These are phyloP conservation scores for Graphium sp. DNA, from an alignment of 2,329 filamentous ascomycete genomes.

Conservation along the genomic window DNA sequence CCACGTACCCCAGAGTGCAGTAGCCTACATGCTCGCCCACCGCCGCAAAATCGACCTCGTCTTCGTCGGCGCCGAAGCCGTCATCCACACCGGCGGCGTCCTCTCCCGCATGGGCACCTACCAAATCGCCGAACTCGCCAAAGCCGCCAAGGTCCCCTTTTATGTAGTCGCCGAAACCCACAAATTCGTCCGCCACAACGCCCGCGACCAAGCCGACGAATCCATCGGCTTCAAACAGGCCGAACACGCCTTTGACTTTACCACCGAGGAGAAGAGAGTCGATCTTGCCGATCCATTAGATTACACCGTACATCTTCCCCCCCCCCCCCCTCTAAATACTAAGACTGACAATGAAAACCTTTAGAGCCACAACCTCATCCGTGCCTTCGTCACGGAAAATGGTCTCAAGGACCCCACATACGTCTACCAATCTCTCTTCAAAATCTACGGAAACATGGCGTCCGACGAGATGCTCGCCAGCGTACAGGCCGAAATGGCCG, in stretches of 20 bases:
- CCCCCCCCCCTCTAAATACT: background rate
- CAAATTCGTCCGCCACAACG: slow-evolving; percentile 71
- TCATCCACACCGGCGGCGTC: slow-evolving; percentile 86
- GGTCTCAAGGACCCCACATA: slow-evolving; percentile 55
- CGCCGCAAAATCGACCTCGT: slow-evolving; percentile 45
- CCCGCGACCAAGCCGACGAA: slow-evolving; percentile 50
- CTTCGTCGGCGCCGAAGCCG: slow-evolving; percentile 61
- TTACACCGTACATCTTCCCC: slow-evolving; percentile 40
- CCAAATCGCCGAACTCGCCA: slow-evolving; percentile 71
- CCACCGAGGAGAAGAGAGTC: slow-evolving; percentile 28
- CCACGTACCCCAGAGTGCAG: slow-evolving; percentile 34
- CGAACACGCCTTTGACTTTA: slow-evolving; percentile 66
- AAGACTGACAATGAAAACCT: too few relatives aligned
- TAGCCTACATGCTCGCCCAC: slow-evolving; percentile 58
- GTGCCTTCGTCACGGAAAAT: slow-evolving; percentile 59
- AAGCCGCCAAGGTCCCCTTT: slow-evolving; percentile 52
- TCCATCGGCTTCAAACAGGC: slow-evolving; percentile 67
- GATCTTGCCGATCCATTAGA: slow-evolving; percentile 44
- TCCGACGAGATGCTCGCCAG: slow-evolving; percentile 7
- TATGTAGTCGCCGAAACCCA: slow-evolving; percentile 92
- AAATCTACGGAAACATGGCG: slow-evolving; percentile 31
- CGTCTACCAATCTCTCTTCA: slow-evolving; percentile 54
- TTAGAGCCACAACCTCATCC: slow-evolving; percentile 28
- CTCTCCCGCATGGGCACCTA: slow-evolving; percentile 76
- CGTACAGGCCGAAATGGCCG: slow-evolving; percentile 6